phyloP scores from a whole-genome alignment of 2,329 filamentous ascomycete species.

The Neofusicoccum sp. region DNA sequence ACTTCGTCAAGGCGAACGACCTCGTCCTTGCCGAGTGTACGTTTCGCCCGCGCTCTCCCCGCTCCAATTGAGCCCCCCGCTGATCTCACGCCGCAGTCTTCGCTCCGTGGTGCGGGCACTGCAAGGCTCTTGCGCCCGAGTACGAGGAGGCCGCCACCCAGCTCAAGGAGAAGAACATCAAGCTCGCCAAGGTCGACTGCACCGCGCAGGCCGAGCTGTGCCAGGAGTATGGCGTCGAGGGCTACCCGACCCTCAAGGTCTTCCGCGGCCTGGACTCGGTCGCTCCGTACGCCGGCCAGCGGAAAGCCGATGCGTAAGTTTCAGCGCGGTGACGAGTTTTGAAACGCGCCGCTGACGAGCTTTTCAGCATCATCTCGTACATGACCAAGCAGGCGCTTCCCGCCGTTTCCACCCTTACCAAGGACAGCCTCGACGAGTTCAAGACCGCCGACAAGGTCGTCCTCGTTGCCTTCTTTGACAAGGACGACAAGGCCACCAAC shows the following conservation, averaged over 20 bases:
- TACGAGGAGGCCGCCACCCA: slow-evolving; percentile 85
- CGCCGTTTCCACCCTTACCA: slow-evolving; percentile 79
- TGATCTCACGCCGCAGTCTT: slow-evolving; percentile 65
- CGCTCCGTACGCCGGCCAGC: slow-evolving; percentile 81
- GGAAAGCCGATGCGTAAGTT: slow-evolving; percentile 75
- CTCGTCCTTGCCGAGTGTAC: slow-evolving; percentile 93
- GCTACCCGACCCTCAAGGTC: slow-evolving; percentile 98
- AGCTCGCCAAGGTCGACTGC: slow-evolving; percentile 88
- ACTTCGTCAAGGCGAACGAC: slow-evolving; percentile 82
- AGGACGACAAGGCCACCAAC: slow-evolving; percentile 81
- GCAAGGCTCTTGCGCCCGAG: slow-evolving; percentile 94
- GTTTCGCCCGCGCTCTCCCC: slow-evolving; percentile 37
- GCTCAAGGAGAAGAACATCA: slow-evolving; percentile 86
- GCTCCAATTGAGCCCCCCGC: slow-evolving; percentile 40
- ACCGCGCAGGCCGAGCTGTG: slow-evolving; percentile 93
- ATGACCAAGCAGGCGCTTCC: slow-evolving; percentile 99
- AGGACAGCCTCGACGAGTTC: slow-evolving; percentile 89
- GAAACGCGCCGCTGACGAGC: slow-evolving; percentile 22
- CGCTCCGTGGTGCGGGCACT: slow-evolving; percentile 96
- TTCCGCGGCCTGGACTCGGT: slow-evolving; percentile 89
- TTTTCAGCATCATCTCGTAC: slow-evolving; percentile 68
- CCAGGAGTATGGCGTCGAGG: slow-evolving; percentile 87
- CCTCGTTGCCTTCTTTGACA: slow-evolving; percentile 82
- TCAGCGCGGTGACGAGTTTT: no score
- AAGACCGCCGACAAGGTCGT: slow-evolving; percentile 98